Base-by-base conservation (phyloP, 2,329 filamentous ascomycete species). In the Reticulascus tulasneorum region DNA sequence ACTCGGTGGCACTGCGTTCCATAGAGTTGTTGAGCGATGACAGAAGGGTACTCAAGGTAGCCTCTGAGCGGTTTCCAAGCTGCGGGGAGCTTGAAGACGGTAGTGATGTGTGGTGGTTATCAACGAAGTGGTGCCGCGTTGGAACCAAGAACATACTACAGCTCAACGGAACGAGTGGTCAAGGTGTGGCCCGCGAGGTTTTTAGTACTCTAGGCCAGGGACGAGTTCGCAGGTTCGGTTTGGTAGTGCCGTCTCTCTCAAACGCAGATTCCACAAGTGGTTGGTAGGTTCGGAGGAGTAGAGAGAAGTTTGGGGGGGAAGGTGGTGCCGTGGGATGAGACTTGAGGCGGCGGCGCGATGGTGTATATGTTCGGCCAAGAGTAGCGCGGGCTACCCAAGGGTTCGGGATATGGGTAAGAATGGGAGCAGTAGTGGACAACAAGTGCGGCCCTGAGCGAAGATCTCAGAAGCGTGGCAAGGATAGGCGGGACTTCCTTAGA, bases 1-100 rank as follows among this genome's bases (percentile, higher is more conserved):
- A 89, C 66, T 87, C 84, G 70, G 81, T 67, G 60, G 79, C 74
- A 75, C 66, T 66, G 61, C 73, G 73, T 69, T 78, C 75, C 75
- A 76, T 76, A 68, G 59, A 63, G 57, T 44, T 56, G 44, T 52
- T 48, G 48, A 46, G 39, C 36, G 48, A 42, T 47, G 51, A 47
- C 32, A 51, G 50, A 47, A 52, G 51, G 48, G 53, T 49, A 45
- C 49, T 52, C 41, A 50, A 39, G 44, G 47, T 48, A 39, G 49
- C 51, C 51, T 49, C 51, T 43, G 53, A 49, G 39, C 46, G 47
- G 44, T 37, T 55, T 47, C 46, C 51, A 42, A 53, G 51, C 39
- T 51, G 40, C 30, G 37, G 24, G 42, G 37, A 45, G 49, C 48
- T 36, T 45, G 46, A 47, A 48, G 52, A 39, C 42, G 42, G 48